Percentiles rank a stretch among this genome's conserved stretches.
Conservation (phyloP, 139 green algal genomes). For the Auxenochlorella pyrenoidosa region DNA sequence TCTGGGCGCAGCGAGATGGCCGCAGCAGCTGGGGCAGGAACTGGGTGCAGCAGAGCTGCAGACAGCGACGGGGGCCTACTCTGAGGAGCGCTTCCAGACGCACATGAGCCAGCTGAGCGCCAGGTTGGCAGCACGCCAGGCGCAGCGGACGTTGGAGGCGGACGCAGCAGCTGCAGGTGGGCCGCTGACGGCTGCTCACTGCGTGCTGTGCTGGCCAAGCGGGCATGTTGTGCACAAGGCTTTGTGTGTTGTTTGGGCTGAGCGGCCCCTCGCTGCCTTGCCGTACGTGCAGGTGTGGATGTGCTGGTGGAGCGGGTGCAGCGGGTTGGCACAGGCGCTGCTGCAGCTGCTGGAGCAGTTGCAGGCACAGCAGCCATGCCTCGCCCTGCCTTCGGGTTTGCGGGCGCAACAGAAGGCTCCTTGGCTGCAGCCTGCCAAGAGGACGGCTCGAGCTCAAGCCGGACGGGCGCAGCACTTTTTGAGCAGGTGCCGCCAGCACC, state of each 20-base stretch:
- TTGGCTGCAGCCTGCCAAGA: not conserved
- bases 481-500: too few relatives aligned
- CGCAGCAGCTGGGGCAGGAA: not conserved
- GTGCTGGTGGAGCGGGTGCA: not conserved
- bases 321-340: not conserved
- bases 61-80: constrained; percentile 10
- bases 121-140: not conserved
- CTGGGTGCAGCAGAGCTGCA: not conserved
- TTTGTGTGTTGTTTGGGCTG: too few relatives aligned
- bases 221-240: too few relatives aligned
- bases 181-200: not conserved
- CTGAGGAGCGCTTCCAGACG: constrained; percentile 5
- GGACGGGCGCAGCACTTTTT: not conserved
- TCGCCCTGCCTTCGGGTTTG: not conserved
- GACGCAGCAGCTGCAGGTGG: constrained; percentile 1
- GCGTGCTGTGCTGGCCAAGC: not conserved
- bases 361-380: not conserved
- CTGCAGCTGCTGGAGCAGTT: not conserved
- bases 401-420: not conserved
- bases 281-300: not conserved
- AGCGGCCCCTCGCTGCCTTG: not conserved
- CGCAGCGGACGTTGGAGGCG: not conserved
- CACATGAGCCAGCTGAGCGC: not conserved
- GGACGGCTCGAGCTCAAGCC: not conserved
- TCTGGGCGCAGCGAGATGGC: not conserved